A percentile compares a stretch with the other conserved stretches of the same genome.
Evolutionary conservation across 352 stramenopile species (phyloP).

Genomic region (Phytophthora sp.): DNA sequence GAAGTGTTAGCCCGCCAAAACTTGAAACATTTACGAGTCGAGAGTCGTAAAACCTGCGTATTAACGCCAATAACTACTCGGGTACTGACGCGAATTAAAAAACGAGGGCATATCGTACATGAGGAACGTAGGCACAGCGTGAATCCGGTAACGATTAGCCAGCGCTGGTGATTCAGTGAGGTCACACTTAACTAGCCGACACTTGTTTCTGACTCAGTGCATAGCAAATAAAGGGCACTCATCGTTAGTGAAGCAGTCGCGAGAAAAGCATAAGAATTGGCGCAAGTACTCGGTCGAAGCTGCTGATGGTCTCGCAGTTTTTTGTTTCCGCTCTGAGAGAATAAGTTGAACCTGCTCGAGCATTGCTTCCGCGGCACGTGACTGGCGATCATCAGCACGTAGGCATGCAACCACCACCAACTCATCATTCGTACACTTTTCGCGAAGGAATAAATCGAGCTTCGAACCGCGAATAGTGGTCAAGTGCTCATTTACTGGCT

Average conservation of each 20-base stretch:
- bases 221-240: too few species aligned
- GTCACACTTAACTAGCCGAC: conserved; percentile 71
- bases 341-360: conserved; percentile 65
- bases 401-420: conserved; percentile 77
- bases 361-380: conserved; percentile 51
- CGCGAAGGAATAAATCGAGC: conserved; percentile 59
- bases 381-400: conserved; percentile 67
- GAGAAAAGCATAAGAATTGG: too few species aligned
- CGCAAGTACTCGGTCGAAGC: conserved; percentile 10
- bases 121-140: conserved; percentile 76
- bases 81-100: background rate
- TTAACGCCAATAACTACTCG: background rate
- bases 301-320: conserved; percentile 2
- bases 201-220: conserved; percentile 59
- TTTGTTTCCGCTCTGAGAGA: conserved; percentile 27
- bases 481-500: conserved; percentile 46
- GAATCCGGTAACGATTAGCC: conserved; percentile 69
- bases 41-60: conserved; percentile 64
- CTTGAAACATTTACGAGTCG: conserved; percentile 67
- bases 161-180: conserved; percentile 65
- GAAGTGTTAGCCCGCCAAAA: conserved; percentile 55
- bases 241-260: conserved; percentile 10
- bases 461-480: conserved; percentile 42
- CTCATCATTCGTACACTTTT: conserved; percentile 43
- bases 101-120: conserved; percentile 43